phyloP scores from a whole-genome alignment of 202 grass and related monocot genomes.

The Digitaria exilis region DNA sequence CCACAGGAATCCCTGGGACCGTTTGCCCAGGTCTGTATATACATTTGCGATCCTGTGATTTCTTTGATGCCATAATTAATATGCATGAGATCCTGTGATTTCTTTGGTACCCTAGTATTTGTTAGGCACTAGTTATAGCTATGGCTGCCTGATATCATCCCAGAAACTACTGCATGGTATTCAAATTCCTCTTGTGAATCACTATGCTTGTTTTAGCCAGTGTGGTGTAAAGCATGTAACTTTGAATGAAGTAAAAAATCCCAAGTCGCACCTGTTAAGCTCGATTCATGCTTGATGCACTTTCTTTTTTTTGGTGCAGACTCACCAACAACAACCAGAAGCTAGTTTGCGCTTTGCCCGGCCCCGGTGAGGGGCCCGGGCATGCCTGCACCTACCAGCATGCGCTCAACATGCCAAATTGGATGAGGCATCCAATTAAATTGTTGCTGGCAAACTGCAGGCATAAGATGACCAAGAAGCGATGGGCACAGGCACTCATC shows the following conservation, averaged over 20 bases:
- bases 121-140: not conserved
- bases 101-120: not conserved
- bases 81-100: no score
- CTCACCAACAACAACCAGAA: conserved; percentile 78
- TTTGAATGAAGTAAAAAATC: not conserved
- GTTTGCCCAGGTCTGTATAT: conserved; percentile 62
- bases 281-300: no score
- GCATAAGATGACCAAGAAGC: conserved; percentile 64
- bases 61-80: not conserved
- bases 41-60: not conserved
- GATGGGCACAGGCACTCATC: conserved; percentile 6
- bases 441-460: conserved; percentile 74
- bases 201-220: not conserved
- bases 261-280: not conserved
- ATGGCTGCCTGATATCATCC: not conserved
- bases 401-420: not conserved
- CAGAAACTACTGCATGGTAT: not conserved
- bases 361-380: conserved; percentile 94
- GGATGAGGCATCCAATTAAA: conserved; percentile 24
- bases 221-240: not conserved
- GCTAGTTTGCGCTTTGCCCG: conserved; percentile 85
- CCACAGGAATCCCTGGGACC: conserved; percentile 68
- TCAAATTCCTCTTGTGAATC: not conserved
- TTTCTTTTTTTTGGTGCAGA: conserved; percentile 40
- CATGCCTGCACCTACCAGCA: conserved; percentile 91